These are phyloP conservation scores for Penicillium herquei DNA, from an alignment of 495 filamentous ascomycete species.

Conservation along the genomic window DNA sequence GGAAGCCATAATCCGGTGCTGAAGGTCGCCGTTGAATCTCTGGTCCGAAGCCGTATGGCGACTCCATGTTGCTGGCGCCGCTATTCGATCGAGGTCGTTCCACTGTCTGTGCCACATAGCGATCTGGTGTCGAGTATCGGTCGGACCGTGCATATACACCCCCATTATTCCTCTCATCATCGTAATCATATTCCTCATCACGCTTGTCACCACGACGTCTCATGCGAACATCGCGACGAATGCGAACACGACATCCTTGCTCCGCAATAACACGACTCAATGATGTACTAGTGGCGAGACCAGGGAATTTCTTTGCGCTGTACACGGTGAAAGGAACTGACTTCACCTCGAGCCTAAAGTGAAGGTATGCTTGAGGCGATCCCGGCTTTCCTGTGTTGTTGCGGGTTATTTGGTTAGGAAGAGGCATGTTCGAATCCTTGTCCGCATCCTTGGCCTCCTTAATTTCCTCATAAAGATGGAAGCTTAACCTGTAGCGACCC, in stretches of 20 bases:
- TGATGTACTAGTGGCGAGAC: conserved; percentile 83
- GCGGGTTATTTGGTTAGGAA: conserved; percentile 22
- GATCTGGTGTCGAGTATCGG: conserved; percentile 53
- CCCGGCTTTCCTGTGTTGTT: conserved; percentile 27
- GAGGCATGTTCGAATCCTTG: conserved; percentile 39
- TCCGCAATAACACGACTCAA: conserved; percentile 91
- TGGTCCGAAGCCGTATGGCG: conserved; percentile 29
- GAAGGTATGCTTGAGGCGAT: conserved; percentile 42
- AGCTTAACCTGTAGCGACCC: conserved; percentile 82
- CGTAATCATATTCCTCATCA: conserved; percentile 61
- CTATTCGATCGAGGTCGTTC: conserved; percentile 73
- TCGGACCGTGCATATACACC: conserved; percentile 56
- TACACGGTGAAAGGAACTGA: conserved; percentile 84
- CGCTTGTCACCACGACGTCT: conserved; percentile 77
- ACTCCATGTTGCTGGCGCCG: conserved; percentile 59
- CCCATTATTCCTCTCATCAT: conserved; percentile 54
- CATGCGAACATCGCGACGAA: conserved; percentile 96
- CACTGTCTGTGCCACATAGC: conserved; percentile 35
- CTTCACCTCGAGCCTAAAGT: conserved; percentile 87
- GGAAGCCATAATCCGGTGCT: conserved; percentile 50
- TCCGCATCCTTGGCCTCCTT: conserved; percentile 73
- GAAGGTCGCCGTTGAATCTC: conserved; percentile 53
- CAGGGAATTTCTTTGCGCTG: conserved; percentile 98
- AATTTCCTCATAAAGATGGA: conserved; percentile 90
- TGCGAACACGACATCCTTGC: conserved; percentile 95